A percentile compares a stretch with the other conserved stretches of the same genome.
phyloP scores from a whole-genome alignment of 2,329 filamentous ascomycete genomes.

The Exophiala sideris region DNA sequence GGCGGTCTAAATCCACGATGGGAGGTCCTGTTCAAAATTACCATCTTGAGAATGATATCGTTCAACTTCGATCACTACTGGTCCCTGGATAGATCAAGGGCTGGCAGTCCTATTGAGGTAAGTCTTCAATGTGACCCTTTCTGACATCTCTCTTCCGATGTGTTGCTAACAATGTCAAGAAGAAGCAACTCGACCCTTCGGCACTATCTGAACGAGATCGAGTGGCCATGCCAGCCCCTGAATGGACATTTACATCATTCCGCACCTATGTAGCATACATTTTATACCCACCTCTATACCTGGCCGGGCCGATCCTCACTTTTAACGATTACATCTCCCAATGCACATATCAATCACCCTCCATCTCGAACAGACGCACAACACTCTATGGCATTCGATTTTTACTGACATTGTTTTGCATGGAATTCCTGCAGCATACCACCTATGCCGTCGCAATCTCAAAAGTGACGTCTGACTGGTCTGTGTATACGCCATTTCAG shows the following conservation, averaged over 20 bases:
- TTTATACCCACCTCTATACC: conserved; percentile 88
- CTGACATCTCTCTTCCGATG: not conserved
- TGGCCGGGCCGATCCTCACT: conserved; percentile 88
- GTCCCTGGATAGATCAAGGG: conserved; percentile 64
- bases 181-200: conserved; percentile 90
- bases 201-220: conserved; percentile 86
- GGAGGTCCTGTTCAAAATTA: conserved; percentile 98
- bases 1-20: conserved; percentile 84
- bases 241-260: conserved; percentile 67
- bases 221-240: conserved; percentile 68
- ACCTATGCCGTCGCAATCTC: conserved; percentile 92
- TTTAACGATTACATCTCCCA: conserved; percentile 98
- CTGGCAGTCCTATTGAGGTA: conserved; percentile 76
- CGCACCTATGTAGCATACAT: conserved; percentile 86
- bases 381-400: conserved; percentile 81
- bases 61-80: conserved; percentile 98
- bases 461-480: conserved; percentile 75
- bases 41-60: conserved; percentile 84
- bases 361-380: conserved; percentile 67
- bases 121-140: conserved; percentile 38
- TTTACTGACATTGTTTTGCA: conserved; percentile 71
- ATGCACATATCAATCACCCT: conserved; percentile 67
- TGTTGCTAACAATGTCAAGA: conserved; percentile 71
- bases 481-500: conserved; percentile 78
- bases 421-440: conserved; percentile 89